Percentiles rank a stretch among this genome's conserved stretches.
phyloP scores from a whole-genome alignment of 495 filamentous ascomycete species.

The Copromyces sp. region DNA sequence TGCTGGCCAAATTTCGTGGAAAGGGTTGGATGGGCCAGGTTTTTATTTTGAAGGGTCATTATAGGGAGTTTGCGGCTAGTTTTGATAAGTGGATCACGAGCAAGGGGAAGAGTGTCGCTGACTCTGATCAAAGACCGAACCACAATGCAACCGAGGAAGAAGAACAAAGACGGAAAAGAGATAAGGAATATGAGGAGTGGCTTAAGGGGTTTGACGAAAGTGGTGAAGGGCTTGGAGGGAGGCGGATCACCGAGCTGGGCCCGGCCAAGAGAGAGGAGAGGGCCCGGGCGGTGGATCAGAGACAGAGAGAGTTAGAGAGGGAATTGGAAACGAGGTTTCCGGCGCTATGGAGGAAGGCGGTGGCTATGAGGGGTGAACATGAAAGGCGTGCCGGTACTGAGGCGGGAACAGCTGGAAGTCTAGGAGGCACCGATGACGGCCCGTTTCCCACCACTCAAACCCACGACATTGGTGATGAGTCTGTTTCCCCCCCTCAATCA shows the following conservation, averaged over 20 bases:
- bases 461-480: neutral
- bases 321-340: constrained; percentile 29
- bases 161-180: constrained; percentile 8
- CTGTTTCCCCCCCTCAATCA: neutral
- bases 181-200: constrained; percentile 26
- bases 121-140: neutral
- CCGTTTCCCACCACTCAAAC: neutral
- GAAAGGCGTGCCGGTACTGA: constrained; percentile 9
- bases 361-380: constrained; percentile 18
- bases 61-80: constrained; percentile 35
- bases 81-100: constrained; percentile 37
- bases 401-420: neutral
- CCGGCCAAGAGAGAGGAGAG: constrained; percentile 30
- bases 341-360: constrained; percentile 25
- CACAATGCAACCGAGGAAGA: constrained; percentile 16
- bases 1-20: constrained; percentile 27
- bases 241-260: constrained; percentile 23
- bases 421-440: constrained; percentile 1
- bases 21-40: constrained; percentile 36
- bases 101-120: neutral
- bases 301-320: constrained; percentile 29
- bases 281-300: constrained; percentile 23
- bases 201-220: constrained; percentile 21
- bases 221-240: constrained; percentile 19
- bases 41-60: constrained; percentile 41